Percentiles rank a stretch among this genome's conserved stretches.
These are phyloP conservation scores for Hordeum marinum DNA, from an alignment of 176 grass and related monocot species.

Conservation along the genomic window DNA sequence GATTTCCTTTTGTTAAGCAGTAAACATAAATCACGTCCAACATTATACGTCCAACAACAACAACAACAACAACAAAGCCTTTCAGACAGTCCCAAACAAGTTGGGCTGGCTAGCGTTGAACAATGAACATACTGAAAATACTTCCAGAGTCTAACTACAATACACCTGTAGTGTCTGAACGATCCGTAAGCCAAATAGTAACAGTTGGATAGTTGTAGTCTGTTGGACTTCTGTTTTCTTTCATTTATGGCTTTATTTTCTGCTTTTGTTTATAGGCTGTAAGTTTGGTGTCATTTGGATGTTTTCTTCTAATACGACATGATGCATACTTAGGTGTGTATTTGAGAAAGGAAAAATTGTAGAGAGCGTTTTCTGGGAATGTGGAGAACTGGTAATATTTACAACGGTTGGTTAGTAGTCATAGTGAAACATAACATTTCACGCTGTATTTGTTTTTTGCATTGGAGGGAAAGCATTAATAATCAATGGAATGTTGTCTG, in stretches of 20 bases:
- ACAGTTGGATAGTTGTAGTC: neutral
- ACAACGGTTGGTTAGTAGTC: neutral
- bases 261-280: neutral
- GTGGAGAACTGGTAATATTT: neutral
- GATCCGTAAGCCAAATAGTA: constrained; percentile 10
- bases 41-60: neutral
- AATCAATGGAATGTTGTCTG: neutral
- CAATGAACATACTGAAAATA: neutral
- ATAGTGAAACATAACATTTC: neutral
- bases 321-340: neutral
- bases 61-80: too few relatives aligned
- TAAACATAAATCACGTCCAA: neutral
- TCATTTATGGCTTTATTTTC: neutral
- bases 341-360: neutral
- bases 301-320: neutral
- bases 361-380: neutral
- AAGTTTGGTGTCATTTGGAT: neutral
- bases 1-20: neutral
- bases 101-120: too few relatives aligned
- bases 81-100: too few relatives aligned
- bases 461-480: neutral
- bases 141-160: neutral
- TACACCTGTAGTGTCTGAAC: neutral
- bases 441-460: neutral
- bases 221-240: neutral